These are phyloP conservation scores for Baorangia bicolor DNA, from an alignment of 768 basidiomycete species.

Conservation along the genomic window DNA sequence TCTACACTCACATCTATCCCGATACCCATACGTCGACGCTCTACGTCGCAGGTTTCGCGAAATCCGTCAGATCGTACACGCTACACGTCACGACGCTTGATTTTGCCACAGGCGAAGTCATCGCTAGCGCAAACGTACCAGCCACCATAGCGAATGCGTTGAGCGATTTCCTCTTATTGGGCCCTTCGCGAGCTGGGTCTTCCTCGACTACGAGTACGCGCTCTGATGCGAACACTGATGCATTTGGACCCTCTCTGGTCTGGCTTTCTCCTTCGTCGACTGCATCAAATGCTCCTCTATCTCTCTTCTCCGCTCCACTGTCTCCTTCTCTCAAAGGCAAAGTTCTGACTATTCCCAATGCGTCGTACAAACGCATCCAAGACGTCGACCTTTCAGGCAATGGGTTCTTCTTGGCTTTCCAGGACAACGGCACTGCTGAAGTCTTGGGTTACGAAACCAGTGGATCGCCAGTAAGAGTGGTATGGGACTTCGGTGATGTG, in stretches of 20 bases:
- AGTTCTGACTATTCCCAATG: conserved; percentile 40
- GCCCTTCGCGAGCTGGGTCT: conserved; percentile 13
- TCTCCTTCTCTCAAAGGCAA: conserved; percentile 51
- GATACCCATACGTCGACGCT: conserved; percentile 52
- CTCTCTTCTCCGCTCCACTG: conserved; percentile 41
- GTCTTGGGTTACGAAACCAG: conserved; percentile 47
- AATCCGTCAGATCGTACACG: conserved; percentile 50
- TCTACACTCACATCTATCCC: conserved; percentile 61
- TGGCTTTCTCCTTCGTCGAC: conserved; percentile 36
- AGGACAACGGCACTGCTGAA: conserved; percentile 52
- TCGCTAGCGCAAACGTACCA: conserved; percentile 51
- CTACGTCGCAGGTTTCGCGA: conserved; percentile 51
- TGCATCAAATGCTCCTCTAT: conserved; percentile 6
- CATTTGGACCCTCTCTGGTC: conserved; percentile 22
- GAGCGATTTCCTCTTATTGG: conserved; percentile 38
- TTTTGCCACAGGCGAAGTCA: conserved; percentile 49
- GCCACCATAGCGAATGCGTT: conserved; percentile 43
- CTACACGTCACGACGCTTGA: conserved; percentile 67
- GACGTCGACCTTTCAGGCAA: conserved; percentile 58
- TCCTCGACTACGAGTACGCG: neutral
- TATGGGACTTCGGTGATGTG: conserved; percentile 58
- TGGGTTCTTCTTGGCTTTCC: conserved; percentile 62
- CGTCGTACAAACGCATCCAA: conserved; percentile 49
- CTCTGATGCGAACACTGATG: neutral
- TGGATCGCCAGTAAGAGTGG: conserved; percentile 40